These are phyloP conservation scores for Aspergillus ochraceus DNA, from an alignment of 2,329 filamentous ascomycete species.

Conservation along the genomic window DNA sequence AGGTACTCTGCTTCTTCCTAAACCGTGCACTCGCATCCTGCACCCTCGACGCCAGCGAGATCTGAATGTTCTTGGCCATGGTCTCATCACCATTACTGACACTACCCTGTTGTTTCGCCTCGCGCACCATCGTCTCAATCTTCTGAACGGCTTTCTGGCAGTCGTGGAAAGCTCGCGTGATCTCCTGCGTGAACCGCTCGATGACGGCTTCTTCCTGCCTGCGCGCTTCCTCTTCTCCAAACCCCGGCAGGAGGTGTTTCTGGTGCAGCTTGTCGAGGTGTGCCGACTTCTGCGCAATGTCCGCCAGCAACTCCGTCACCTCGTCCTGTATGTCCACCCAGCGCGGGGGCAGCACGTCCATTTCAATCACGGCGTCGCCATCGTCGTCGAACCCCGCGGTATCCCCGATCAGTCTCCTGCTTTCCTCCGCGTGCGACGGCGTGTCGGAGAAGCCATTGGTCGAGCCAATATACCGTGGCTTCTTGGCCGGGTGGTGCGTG, in stretches of 20 bases:
- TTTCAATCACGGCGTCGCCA: constrained; percentile 94
- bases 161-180: constrained; percentile 84
- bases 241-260: constrained; percentile 94
- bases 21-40: constrained; percentile 91
- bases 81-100: constrained; percentile 83
- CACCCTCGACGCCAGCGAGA: constrained; percentile 81
- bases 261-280: constrained; percentile 90
- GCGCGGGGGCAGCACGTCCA: constrained; percentile 91
- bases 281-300: constrained; percentile 79
- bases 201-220: constrained; percentile 85
- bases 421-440: constrained; percentile 63
- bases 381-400: constrained; percentile 71
- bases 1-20: constrained; percentile 95
- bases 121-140: constrained; percentile 82
- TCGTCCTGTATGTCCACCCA: constrained; percentile 97
- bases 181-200: constrained; percentile 83
- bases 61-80: constrained; percentile 96
- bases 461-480: constrained; percentile 66
- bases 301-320: constrained; percentile 76
- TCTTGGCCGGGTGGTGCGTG: constrained; percentile 87
- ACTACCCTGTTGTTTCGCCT: constrained; percentile 68
- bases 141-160: constrained; percentile 87
- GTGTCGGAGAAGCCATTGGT: constrained; percentile 62
- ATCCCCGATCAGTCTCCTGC: constrained; percentile 80
- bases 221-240: constrained; percentile 92